Evolutionary conservation across 768 basidiomycete species (phyloP), one percentile per base, ranked within the genome.

Genomic region (Scleroderma bovista): DNA sequence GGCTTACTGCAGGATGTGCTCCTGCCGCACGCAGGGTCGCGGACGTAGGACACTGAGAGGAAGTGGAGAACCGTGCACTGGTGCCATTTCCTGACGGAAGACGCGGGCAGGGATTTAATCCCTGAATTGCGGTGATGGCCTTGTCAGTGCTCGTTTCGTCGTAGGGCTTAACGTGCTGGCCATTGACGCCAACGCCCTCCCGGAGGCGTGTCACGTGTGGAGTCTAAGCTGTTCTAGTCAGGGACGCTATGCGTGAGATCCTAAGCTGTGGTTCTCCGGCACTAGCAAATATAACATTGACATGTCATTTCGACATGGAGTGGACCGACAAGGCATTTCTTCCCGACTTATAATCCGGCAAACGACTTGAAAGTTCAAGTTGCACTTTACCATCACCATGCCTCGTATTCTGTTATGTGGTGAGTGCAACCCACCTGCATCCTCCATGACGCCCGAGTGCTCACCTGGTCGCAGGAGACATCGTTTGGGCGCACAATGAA

Each of bases 11-110:
- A 89, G 57, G 81, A 88, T n/a, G 85, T 86, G 39, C 70, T 95
- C 6, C 75, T 93, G 19, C 92, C 90, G 9, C 92, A 93, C 64
- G 84, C 92, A 80, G 91, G 91, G 11, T 86, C 86, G 0, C 82
- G 85, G 67, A 88, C 81, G 44, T 77, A 78, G 54, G 87, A 91
- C 59, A 76, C 84, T 13, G 84, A 88, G 66, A 74, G 73, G 54
- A 78, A 79, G 65, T 88, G 87, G 88, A 90, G 69, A 72, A 87
- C 26, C 77, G 85, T 13, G 84, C 87, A 6, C 69, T 89, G 57
- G 77, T 74, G 69, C 51, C 84, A 87, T 53, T 88, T 75, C 63
- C 58, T 90, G 48, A 72, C 72, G 17, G 72, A 64, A 6, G 86
- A 86, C 5, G 73, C 59, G 54, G 85, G 86, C 16, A 72, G 70